Conservation (phyloP, 768 basidiomycete genomes). For the Boletus subparvulus region DNA sequence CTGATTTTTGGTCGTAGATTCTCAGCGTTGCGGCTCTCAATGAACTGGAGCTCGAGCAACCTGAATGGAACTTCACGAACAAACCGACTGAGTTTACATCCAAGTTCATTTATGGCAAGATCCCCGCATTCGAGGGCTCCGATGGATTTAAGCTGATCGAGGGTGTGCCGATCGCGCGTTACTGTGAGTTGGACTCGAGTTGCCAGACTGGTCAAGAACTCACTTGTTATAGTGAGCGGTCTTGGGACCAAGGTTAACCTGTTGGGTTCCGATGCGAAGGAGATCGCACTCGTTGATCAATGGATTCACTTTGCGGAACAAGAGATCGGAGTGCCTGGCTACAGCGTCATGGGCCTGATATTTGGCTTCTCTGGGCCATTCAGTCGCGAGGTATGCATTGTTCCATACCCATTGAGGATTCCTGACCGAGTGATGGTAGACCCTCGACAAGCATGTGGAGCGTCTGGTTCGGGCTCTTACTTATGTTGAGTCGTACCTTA, state of each 20-base stretch:
- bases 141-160: slow-evolving; percentile 21
- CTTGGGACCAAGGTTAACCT: slow-evolving; percentile 12
- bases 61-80: slow-evolving; percentile 2
- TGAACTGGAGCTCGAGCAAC: slow-evolving; percentile 7
- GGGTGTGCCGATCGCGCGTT: slow-evolving; percentile 17
- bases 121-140: slow-evolving; percentile 17
- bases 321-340: slow-evolving; percentile 1
- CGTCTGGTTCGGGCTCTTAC: slow-evolving; percentile 6
- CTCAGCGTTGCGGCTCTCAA: slow-evolving; percentile 19
- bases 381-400: slow-evolving; percentile 8
- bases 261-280: slow-evolving; percentile 13
- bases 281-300: slow-evolving; percentile 16
- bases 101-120: slow-evolving; percentile 20
- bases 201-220: neutral
- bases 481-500: slow-evolving; percentile 16
- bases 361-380: neutral
- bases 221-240: slow-evolving; percentile 7
- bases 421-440: neutral
- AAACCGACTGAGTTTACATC: slow-evolving; percentile 12
- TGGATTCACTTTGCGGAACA: slow-evolving; percentile 22
- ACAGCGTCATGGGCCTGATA: neutral
- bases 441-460: neutral
- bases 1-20: slow-evolving; percentile 6
- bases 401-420: too few species aligned
- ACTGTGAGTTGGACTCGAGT: slow-evolving; percentile 8